Base-by-base conservation (phyloP, 176 grass and related monocot genomes). In the Cenchrus purpureus region DNA sequence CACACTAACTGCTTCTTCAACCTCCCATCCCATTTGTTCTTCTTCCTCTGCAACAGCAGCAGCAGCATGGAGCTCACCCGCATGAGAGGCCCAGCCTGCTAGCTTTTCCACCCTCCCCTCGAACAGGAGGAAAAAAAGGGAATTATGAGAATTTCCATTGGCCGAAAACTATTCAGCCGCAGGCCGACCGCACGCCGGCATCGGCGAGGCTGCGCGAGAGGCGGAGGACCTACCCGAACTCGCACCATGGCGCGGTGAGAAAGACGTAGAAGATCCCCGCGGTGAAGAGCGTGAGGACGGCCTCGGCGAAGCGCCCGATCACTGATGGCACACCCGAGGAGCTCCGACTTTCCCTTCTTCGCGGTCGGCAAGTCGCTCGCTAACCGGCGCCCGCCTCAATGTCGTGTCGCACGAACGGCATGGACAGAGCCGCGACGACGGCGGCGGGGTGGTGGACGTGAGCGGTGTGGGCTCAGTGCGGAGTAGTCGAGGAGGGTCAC, bases 201-300 rank as follows among this genome's bases (percentile, higher is more conserved):
- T 98, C 93, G 19, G 93, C 89, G n/a, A 98, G 96, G 86, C 88
- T 95, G 75, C 89, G 89, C 13, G 96, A 93, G 45, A 98, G 78
- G 68, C 83, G 90, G 45, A 95, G 89, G 87, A 98, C 91, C 89
- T 92, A 91, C 28, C 81, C 96, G 76, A 93, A 92, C 79, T 98
- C 87, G 16, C 70, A 80, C 63, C 90, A 89, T 0, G 93, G 89
- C 19, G 92, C 85, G 43, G 93, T 84, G 25, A 91, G 91, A 87
- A 87, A 95, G 89, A 98, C 86, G 69, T 93, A 98, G 84, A 92
- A 95, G 93, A 95, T 90, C 69, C 96, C 96, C 12, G 89, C 87
- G 17, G 75, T 37, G 78, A 98, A 98, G 75, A 98, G 80, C 69
- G 79, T 76, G 77, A 98, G 92, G 67, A 98, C 77, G 46, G 83